These are phyloP conservation scores for Exophiala sideris DNA, from an alignment of 2,329 filamentous ascomycete genomes.

Conservation along the genomic window DNA sequence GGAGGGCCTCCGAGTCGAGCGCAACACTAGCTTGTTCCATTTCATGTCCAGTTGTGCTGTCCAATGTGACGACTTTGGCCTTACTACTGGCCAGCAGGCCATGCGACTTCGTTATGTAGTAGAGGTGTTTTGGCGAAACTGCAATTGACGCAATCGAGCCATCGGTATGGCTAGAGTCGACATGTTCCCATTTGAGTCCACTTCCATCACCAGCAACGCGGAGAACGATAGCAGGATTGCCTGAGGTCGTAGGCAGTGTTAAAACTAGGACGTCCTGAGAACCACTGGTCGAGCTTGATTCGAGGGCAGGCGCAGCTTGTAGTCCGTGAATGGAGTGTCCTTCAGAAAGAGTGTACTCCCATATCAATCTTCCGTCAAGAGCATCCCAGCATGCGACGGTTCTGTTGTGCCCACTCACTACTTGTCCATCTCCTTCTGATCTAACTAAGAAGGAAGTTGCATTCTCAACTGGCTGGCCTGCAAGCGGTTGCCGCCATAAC, in stretches of 20 bases:
- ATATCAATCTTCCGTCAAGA: constrained; percentile 72
- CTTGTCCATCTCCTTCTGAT: constrained; percentile 69
- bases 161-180: constrained; percentile 59
- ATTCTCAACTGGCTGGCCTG: constrained; percentile 44
- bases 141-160: constrained; percentile 73
- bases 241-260: constrained; percentile 49
- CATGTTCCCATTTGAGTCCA: constrained; percentile 72
- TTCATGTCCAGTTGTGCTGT: constrained; percentile 69
- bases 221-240: constrained; percentile 53
- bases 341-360: constrained; percentile 63
- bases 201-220: constrained; percentile 72
- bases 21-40: constrained; percentile 68
- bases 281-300: constrained; percentile 56
- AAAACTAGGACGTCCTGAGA: constrained; percentile 68
- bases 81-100: constrained; percentile 66
- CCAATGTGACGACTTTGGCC: constrained; percentile 71
- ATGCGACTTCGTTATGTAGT: constrained; percentile 71
- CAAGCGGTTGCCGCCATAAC: constrained; percentile 79
- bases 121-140: constrained; percentile 66
- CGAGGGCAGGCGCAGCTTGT: constrained; percentile 20
- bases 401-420: constrained; percentile 69
- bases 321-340: constrained; percentile 33
- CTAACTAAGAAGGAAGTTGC: constrained; percentile 28
- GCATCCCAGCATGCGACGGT: constrained; percentile 80
- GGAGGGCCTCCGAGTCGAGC: constrained; percentile 67